Percentiles rank a stretch among this genome's conserved stretches.
These are phyloP conservation scores for Hibiscus mutabilis DNA, from an alignment of 345 rosid species.

Conservation along the genomic window DNA sequence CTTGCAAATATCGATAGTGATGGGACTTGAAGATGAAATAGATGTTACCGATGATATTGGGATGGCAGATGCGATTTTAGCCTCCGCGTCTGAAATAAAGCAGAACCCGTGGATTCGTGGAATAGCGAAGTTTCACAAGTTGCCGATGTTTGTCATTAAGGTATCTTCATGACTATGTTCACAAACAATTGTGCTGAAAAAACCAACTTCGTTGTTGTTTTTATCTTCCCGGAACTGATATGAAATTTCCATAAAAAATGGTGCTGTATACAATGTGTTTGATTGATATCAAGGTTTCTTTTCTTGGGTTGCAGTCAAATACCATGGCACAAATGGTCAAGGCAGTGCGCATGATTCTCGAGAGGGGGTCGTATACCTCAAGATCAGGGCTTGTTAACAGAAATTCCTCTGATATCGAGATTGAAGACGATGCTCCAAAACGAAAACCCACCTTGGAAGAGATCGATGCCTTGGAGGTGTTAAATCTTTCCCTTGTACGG, in stretches of 20 bases:
- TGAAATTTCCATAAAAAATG: not conserved
- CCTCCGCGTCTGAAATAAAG: constrained; percentile 65
- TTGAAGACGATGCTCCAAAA: constrained; percentile 81
- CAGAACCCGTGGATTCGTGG: constrained; percentile 79
- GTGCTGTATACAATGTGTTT: not conserved
- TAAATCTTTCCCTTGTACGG: constrained; percentile 6
- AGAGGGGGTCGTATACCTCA: constrained; percentile 57
- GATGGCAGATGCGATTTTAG: constrained; percentile 77
- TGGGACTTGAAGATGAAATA: constrained; percentile 78
- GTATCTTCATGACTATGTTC: constrained; percentile 24
- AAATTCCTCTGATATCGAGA: constrained; percentile 52
- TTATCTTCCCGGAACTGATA: not conserved
- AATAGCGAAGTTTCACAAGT: constrained; percentile 71
- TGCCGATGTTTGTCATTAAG: constrained; percentile 78
- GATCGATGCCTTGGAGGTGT: constrained; percentile 95
- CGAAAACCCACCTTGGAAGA: constrained; percentile 88
- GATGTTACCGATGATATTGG: constrained; percentile 79
- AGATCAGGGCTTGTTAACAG: constrained; percentile 25
- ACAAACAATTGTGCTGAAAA: not conserved
- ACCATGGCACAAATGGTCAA: constrained; percentile 97
- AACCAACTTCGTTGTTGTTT: not conserved
- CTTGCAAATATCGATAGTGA: constrained; percentile 73
- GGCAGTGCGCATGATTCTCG: constrained; percentile 84
- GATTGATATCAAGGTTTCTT: not conserved
- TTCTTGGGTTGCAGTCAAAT: constrained; percentile 54